Conservation (phyloP, 805 yeast species). For the Priceomyces carsonii region DNA sequence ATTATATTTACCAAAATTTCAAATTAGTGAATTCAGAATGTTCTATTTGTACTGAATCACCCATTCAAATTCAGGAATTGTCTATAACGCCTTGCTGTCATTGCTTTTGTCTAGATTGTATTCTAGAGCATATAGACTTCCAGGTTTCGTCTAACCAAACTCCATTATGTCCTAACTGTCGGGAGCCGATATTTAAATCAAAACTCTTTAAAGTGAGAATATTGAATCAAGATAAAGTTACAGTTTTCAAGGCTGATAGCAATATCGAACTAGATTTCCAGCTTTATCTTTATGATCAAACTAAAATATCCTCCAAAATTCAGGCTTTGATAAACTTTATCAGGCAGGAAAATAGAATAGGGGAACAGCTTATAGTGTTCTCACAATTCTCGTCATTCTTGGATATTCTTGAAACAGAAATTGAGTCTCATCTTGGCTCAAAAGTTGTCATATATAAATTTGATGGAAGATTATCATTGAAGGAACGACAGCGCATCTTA, state of each 20-base stretch:
- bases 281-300: conserved; percentile 47
- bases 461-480: conserved; percentile 76
- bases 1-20: conserved; percentile 27
- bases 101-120: conserved; percentile 70
- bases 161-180: conserved; percentile 76
- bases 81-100: conserved; percentile 81
- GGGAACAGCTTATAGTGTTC: conserved; percentile 80
- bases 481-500: conserved; percentile 62
- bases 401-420: conserved; percentile 69
- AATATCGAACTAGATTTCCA: conserved; percentile 30
- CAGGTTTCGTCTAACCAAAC: conserved; percentile 50
- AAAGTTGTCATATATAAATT: conserved; percentile 66
- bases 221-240: background rate
- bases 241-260: conserved; percentile 15
- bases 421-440: conserved; percentile 37
- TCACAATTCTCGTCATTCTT: conserved; percentile 86
- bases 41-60: conserved; percentile 76
- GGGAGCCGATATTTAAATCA: conserved; percentile 52
- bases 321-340: conserved; percentile 67
- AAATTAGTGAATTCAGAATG: conserved; percentile 61
- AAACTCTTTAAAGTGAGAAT: conserved; percentile 47
- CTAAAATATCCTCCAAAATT: conserved; percentile 67
- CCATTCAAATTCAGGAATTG: conserved; percentile 53
- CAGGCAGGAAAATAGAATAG: conserved; percentile 52
- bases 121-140: conserved; percentile 72